A percentile compares a stretch with the other conserved stretches of the same genome.
phyloP scores from a whole-genome alignment of 768 basidiomycete genomes.

The Boletus tomentosulus region DNA sequence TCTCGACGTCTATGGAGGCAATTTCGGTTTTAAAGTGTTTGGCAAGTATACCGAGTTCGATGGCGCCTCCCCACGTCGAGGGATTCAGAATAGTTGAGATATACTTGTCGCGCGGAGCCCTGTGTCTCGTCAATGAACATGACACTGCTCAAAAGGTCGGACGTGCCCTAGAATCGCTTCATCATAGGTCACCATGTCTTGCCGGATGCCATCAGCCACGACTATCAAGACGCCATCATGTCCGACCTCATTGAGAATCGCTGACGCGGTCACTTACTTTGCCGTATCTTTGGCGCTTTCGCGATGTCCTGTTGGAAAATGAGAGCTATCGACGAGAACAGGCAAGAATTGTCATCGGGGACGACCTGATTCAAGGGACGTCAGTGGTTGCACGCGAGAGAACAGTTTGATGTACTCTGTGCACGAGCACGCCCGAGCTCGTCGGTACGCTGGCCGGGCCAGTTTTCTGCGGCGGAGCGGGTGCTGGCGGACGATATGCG shows the following conservation, averaged over 20 bases:
- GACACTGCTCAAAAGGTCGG: not conserved
- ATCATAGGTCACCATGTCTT: constrained; percentile 66
- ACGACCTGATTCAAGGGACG: constrained; percentile 51
- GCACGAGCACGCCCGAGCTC: constrained; percentile 66
- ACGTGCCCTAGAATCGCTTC: constrained; percentile 84
- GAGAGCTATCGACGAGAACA: constrained; percentile 84
- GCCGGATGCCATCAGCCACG: constrained; percentile 76
- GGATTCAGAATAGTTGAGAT: constrained; percentile 77
- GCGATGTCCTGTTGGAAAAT: constrained; percentile 79
- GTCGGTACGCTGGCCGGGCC: constrained; percentile 58
- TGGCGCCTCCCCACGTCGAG: constrained; percentile 91
- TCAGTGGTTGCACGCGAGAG: not conserved
- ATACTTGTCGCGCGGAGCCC: constrained; percentile 61
- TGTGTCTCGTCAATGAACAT: constrained; percentile 23
- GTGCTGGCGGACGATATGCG: constrained; percentile 12
- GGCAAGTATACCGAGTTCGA: constrained; percentile 85
- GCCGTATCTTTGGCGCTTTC: constrained; percentile 66
- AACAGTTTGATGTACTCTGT: constrained; percentile 45
- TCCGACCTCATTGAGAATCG: not conserved
- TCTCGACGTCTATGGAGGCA: constrained; percentile 86
- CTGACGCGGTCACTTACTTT: constrained; percentile 46
- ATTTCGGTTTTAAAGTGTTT: constrained; percentile 83
- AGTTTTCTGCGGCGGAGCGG: constrained; percentile 12
- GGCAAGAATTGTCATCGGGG: constrained; percentile 96
- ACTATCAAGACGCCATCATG: constrained; percentile 42